Evolutionary conservation across 352 stramenopile species (phyloP).

Genomic region (Lagenidium giganteum): DNA sequence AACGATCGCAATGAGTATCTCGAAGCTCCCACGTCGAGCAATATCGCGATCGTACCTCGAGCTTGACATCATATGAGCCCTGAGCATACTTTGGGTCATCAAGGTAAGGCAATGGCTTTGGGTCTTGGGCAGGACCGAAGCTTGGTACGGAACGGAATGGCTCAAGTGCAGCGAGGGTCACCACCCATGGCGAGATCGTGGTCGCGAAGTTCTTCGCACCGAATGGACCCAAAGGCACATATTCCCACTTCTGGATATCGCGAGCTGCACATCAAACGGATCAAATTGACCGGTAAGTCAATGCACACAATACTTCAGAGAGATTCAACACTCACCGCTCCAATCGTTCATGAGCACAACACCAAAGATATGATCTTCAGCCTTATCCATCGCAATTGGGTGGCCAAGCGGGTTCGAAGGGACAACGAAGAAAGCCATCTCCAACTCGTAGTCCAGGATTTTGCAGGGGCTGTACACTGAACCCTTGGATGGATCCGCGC

Average conservation of each 20-base stretch:
- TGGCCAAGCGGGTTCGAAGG: constrained; percentile 83
- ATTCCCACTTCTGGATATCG: constrained; percentile 96
- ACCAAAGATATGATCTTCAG: constrained; percentile 95
- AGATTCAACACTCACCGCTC: constrained; percentile 68
- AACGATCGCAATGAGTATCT: constrained; percentile 12
- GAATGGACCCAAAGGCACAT: constrained; percentile 96
- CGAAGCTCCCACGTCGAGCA: constrained; percentile 23
- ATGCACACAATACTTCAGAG: background rate
- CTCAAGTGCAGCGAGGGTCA: constrained; percentile 92
- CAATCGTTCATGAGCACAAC: constrained; percentile 98
- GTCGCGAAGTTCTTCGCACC: constrained; percentile 97
- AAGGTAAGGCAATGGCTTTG: constrained; percentile 92
- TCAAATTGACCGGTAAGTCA: background rate
- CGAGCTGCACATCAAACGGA: constrained; percentile 31
- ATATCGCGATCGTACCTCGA: constrained; percentile 42
- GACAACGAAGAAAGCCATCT: constrained; percentile 95
- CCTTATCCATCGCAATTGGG: constrained; percentile 86
- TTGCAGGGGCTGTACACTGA: constrained; percentile 87
- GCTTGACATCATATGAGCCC: constrained; percentile 87
- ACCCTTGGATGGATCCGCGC: constrained; percentile 87
- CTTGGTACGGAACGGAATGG: constrained; percentile 91
- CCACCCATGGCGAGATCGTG: constrained; percentile 96
- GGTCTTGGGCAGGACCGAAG: constrained; percentile 82
- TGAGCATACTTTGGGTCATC: constrained; percentile 87
- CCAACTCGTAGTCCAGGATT: constrained; percentile 96